A percentile compares a stretch with the other conserved stretches of the same genome.
Evolutionary conservation across 139 green algal species (phyloP).

Genomic region (Yamagishiella unicocca): DNA sequence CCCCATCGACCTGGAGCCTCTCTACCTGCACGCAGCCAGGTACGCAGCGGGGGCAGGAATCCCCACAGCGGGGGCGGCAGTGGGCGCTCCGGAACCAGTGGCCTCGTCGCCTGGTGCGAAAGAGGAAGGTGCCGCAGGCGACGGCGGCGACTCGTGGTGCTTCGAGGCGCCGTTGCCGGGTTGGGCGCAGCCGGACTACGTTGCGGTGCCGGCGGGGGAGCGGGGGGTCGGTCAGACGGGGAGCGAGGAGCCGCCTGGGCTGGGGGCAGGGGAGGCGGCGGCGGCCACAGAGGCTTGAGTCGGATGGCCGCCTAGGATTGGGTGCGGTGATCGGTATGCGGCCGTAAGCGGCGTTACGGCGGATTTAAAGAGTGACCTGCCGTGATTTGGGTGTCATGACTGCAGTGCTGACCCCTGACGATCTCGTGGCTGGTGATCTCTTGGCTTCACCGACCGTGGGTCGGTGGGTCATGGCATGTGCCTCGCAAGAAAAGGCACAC

Average conservation of each 20-base stretch:
- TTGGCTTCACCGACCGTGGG: no score
- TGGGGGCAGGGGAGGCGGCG: neutral
- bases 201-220: constrained; percentile 34
- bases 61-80: neutral
- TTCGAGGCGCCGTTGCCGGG: constrained; percentile 73
- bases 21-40: constrained; percentile 83
- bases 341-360: no score
- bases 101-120: neutral
- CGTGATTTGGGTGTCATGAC: no score
- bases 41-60: constrained; percentile 55
- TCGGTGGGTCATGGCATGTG: no score
- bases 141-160: constrained; percentile 54
- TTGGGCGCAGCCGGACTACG: constrained; percentile 67
- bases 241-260: neutral
- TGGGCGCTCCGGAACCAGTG: neutral
- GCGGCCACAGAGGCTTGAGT: no score
- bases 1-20: constrained; percentile 72
- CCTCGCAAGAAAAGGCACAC: no score
- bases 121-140: neutral
- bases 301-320: no score
- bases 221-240: neutral
- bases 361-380: no score
- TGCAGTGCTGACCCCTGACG: no score
- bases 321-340: no score
- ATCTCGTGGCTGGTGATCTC: no score